Evolutionary conservation across 2,329 filamentous ascomycete genomes (phyloP), one percentile per base, ranked within the genome.

Genomic region (Chrysoporthe cubensis): DNA sequence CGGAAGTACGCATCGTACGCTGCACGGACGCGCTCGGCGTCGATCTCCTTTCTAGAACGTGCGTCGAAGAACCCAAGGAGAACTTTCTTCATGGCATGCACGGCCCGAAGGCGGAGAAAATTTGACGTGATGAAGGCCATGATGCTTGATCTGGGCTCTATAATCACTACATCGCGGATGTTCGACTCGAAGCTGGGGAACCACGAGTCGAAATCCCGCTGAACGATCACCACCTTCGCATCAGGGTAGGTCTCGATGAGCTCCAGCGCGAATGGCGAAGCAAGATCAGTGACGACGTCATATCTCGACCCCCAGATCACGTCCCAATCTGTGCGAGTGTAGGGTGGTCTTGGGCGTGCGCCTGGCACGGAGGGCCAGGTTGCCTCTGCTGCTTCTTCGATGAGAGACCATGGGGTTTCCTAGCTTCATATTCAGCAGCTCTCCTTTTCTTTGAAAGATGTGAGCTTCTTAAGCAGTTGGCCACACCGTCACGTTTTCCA

Each of bases 121-220:
- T 16, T 21, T 18, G 46, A n/a, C 16, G 18, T 48, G 46, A 48
- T 7, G 18, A 48, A 21, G 46, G 46, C 46, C 46, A 21, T 48
- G 46, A 48, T 48, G 46, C 46, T 48, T 7, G 46, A 48, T 6
- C 18, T 18, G 46, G 46, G 18, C 4, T 48, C 46, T n/a, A 7
- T n/a, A n/a, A 48, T 48, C 18, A 21, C 46, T 5, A 18, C 6
- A n/a, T 48, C 46, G 46, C 46, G 46, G 46, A 48, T 48, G 46
- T 48, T 18, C 16, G 18, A 18, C 46, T 4, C 7, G 64, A 67
- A 69, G 59, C 63, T 68, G n/a, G 59, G 62, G 43, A 65, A 63
- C 71, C 71, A 72, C 16, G 52, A 57, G 8, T 70, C 71, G 44
- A 69, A 71, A n/a, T 69, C 70, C 4, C 71, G 67, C 60, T 72